These are phyloP conservation scores for Leccinum olivaceoglutinosum DNA, from an alignment of 1,284 basidiomycete genomes.

Conservation along the genomic window DNA sequence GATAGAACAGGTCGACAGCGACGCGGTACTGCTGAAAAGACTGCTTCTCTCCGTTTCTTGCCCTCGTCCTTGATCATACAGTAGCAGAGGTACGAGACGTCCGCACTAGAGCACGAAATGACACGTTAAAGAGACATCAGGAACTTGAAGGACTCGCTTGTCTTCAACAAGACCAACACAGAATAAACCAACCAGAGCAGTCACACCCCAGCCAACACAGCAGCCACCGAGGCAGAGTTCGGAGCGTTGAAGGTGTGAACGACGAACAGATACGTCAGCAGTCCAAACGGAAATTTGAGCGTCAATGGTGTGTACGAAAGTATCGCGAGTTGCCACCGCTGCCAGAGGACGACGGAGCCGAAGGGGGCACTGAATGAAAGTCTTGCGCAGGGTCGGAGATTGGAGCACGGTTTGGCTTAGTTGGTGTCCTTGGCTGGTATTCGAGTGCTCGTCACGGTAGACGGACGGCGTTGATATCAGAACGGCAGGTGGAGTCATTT, in stretches of 20 bases:
- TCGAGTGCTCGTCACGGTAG: slow-evolving; percentile 22
- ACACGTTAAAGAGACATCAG: background rate
- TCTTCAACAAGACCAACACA: slow-evolving; percentile 81
- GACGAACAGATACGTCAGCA: slow-evolving; percentile 83
- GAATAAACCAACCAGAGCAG: slow-evolving; percentile 78
- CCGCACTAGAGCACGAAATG: slow-evolving; percentile 41
- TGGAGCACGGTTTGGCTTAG: slow-evolving; percentile 75
- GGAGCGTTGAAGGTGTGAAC: slow-evolving; percentile 80
- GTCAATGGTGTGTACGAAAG: slow-evolving; percentile 79
- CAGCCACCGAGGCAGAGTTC: slow-evolving; percentile 70
- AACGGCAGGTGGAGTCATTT: slow-evolving; percentile 48
- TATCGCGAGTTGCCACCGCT: slow-evolving; percentile 48
- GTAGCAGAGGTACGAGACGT: slow-evolving; percentile 85
- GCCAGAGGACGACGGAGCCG: slow-evolving; percentile 12
- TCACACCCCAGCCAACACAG: slow-evolving; percentile 72
- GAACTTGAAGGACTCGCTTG: slow-evolving; percentile 41
- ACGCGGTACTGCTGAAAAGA: slow-evolving; percentile 61
- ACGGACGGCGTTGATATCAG: slow-evolving; percentile 39
- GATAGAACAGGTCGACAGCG: background rate
- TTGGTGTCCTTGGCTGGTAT: slow-evolving; percentile 33
- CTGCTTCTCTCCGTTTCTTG: slow-evolving; percentile 57
- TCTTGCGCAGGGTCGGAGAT: slow-evolving; percentile 63
- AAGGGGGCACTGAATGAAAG: slow-evolving; percentile 62
- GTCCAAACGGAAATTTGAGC: slow-evolving; percentile 73
- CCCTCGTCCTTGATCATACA: slow-evolving; percentile 72